These are phyloP conservation scores for Phytophthora fragariaefolia DNA, from an alignment of 352 stramenopile genomes.

Conservation along the genomic window DNA sequence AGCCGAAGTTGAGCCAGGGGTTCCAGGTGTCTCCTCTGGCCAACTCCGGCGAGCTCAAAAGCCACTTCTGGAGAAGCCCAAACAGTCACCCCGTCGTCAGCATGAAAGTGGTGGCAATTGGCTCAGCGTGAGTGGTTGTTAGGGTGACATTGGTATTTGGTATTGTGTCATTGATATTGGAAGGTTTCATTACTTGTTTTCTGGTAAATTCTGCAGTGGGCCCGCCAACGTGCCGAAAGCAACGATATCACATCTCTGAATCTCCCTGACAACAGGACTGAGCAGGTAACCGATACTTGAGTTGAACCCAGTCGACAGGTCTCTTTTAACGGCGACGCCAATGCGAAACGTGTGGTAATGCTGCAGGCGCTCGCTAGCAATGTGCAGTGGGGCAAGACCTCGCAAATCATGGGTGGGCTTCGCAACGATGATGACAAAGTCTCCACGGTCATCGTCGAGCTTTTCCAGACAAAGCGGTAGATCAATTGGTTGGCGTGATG, in stretches of 20 bases:
- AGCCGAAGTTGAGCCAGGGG: conserved; percentile 23
- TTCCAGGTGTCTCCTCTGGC: conserved; percentile 31
- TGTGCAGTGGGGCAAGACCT: conserved; percentile 62
- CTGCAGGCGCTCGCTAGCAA: conserved; percentile 43
- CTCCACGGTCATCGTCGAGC: conserved; percentile 58
- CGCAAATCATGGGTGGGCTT: conserved; percentile 67
- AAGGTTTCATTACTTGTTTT: conserved; percentile 5
- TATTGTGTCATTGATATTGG: conserved; percentile 7
- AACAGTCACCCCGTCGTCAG: conserved; percentile 21
- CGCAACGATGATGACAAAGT: conserved; percentile 58
- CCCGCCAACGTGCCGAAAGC: conserved; percentile 44
- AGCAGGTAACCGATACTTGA: conserved; percentile 30
- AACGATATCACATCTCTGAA: conserved; percentile 36
- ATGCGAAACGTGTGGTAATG: conserved; percentile 4
- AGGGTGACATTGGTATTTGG: not conserved
- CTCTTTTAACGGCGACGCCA: conserved; percentile 8
- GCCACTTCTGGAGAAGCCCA: conserved; percentile 26
- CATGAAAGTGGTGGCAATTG: conserved; percentile 33
- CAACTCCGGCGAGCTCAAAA: conserved; percentile 33
- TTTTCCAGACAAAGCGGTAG: conserved; percentile 46
- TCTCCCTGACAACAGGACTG: conserved; percentile 30
- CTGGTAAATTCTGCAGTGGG: conserved; percentile 48
- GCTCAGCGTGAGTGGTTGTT: conserved; percentile 41
- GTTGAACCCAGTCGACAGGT: conserved; percentile 8
- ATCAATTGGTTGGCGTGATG: conserved; percentile 6